phyloP scores from a whole-genome alignment of 495 filamentous ascomycete genomes.

The Paragyromitra xinjiangensis region DNA sequence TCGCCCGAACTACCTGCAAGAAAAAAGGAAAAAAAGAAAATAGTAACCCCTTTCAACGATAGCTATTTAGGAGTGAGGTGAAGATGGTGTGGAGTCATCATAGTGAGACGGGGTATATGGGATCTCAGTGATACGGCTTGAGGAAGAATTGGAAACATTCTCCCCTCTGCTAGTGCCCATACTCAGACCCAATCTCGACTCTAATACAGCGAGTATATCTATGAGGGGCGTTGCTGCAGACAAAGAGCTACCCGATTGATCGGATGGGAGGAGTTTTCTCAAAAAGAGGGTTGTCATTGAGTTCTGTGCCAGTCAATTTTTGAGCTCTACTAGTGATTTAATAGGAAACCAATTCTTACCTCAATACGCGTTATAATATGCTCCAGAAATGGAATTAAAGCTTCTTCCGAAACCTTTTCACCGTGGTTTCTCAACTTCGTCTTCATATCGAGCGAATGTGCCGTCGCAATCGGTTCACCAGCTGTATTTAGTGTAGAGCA shows the following conservation, averaged over 20 bases:
- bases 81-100: conserved; percentile 38
- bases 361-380: conserved; percentile 95
- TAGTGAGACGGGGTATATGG: conserved; percentile 34
- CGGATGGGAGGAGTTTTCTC: conserved; percentile 42
- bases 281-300: conserved; percentile 54
- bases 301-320: conserved; percentile 42
- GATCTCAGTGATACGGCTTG: conserved; percentile 33
- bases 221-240: conserved; percentile 33
- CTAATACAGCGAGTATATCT: conserved; percentile 45
- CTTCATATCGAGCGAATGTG: conserved; percentile 80
- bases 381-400: conserved; percentile 85
- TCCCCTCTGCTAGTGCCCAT: conserved; percentile 10
- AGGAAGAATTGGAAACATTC: conserved; percentile 4
- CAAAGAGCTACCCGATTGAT: conserved; percentile 1
- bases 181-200: conserved; percentile 42
- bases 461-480: conserved; percentile 65
- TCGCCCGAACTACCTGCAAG: conserved; percentile 43
- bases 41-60: neutral
- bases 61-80: conserved; percentile 41
- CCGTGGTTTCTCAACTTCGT: conserved; percentile 83
- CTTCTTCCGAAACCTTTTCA: conserved; percentile 85
- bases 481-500: conserved; percentile 80
- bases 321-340: neutral
- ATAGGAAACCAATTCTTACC: conserved; percentile 64
- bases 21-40: conserved; percentile 1